Conservation (phyloP, 768 basidiomycete species). For the Hysterangium stoloniferum region DNA sequence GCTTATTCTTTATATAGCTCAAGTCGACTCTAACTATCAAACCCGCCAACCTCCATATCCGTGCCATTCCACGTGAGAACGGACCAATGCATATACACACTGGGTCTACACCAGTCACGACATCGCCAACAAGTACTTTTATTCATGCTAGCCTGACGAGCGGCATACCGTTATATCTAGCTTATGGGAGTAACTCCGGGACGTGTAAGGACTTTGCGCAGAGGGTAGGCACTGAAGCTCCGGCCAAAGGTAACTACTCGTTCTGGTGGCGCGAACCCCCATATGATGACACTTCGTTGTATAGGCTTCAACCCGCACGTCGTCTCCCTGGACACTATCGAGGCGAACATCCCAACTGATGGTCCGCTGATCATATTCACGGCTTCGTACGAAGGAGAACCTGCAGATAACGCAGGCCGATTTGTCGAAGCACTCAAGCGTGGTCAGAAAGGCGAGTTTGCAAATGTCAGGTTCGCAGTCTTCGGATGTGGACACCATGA, state of each 20-base stretch:
- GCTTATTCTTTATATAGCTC: background rate
- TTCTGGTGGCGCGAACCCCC: background rate
- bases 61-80: conserved; percentile 29
- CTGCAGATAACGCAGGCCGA: conserved; percentile 40
- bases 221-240: conserved; percentile 33
- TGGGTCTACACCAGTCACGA: conserved; percentile 10
- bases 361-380: conserved; percentile 39
- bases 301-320: conserved; percentile 33
- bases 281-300: background rate
- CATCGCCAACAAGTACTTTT: conserved; percentile 7
- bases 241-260: conserved; percentile 26
- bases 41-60: conserved; percentile 34
- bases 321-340: conserved; percentile 33
- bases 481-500: conserved; percentile 46
- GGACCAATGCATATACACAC: conserved; percentile 1
- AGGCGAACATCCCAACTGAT: conserved; percentile 31
- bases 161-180: conserved; percentile 28
- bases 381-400: conserved; percentile 44
- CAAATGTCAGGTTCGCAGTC: conserved; percentile 33
- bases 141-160: background rate
- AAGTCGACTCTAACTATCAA: conserved; percentile 35
- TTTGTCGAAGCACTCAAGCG: conserved; percentile 36
- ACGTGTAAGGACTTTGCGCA: conserved; percentile 43
- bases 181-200: conserved; percentile 42
- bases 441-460: conserved; percentile 19